These are phyloP conservation scores for Candida sanyaensis DNA, from an alignment of 1,139 yeast genomes.

Conservation along the genomic window DNA sequence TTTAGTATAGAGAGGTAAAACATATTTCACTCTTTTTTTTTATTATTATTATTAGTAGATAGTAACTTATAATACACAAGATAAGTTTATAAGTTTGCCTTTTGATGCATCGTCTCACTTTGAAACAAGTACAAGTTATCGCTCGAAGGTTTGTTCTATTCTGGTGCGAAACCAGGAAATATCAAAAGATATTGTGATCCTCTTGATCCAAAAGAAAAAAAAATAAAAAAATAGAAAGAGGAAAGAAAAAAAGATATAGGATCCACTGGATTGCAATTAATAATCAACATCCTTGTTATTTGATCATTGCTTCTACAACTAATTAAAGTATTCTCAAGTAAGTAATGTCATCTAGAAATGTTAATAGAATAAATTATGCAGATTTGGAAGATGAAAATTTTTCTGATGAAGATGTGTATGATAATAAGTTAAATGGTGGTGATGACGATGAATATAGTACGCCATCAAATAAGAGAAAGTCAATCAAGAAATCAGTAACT, in stretches of 20 bases:
- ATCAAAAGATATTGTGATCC: too few relatives aligned
- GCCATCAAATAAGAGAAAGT: slow-evolving; percentile 21
- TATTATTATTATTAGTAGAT: not conserved
- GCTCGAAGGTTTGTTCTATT: too few relatives aligned
- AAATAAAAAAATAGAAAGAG: too few relatives aligned
- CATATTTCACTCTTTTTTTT: too few relatives aligned
- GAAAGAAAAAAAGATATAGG: too few relatives aligned
- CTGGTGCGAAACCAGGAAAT: too few relatives aligned
- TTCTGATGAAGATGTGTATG: slow-evolving; percentile 39
- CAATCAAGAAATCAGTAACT: slow-evolving; percentile 14
- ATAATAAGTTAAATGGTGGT: slow-evolving; percentile 26
- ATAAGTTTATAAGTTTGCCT: too few relatives aligned
- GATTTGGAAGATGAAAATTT: slow-evolving; percentile 46
- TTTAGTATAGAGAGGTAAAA: too few relatives aligned
- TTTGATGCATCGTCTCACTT: too few relatives aligned
- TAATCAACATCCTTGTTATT: slow-evolving; percentile 3
- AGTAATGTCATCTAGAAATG: slow-evolving; percentile 25
- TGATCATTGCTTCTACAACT: not conserved
- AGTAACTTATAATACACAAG: not conserved
- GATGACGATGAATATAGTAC: slow-evolving; percentile 33
- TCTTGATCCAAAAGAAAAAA: too few relatives aligned
- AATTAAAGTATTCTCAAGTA: too few relatives aligned
- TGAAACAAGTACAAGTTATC: too few relatives aligned
- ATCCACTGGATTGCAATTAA: not conserved
- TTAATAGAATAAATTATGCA: slow-evolving; percentile 41